Base-by-base conservation (phyloP, 2,329 filamentous ascomycete genomes). In the Alternaria triticimaculans region DNA sequence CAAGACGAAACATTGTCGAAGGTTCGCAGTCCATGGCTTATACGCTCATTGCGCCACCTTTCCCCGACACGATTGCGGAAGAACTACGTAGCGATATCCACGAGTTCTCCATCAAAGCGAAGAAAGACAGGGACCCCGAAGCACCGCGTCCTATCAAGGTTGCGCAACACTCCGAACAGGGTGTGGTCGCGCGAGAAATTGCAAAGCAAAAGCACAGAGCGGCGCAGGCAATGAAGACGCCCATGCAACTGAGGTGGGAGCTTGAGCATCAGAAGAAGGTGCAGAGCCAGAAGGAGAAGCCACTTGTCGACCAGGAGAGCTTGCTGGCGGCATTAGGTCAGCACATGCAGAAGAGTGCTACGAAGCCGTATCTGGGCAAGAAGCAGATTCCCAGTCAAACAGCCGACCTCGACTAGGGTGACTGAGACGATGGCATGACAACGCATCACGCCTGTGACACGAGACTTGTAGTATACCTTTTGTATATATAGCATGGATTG, bases 61-160 rank as follows among this genome's bases (percentile, higher is more conserved):
- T 97, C 86, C 94, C 95, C 6, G 81, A 85, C 28, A 82, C 81
- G n/a, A 87, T 97, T 41, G 86, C 97, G 69, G 90, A 97, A 78
- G 95, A 98, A 84, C 85, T 98, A 18, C 66, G 90, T 71, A 88
- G 87, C 73, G 96, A 94, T 88, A 67, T 72, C 30, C 62, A 63
- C 46, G 63, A 71, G 75, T 93, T 90, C 57, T 86, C 92, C 51
- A 93, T 97, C 82, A 91, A 94, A 58, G 77, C 79, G 60, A 78
- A 80, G 56, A 79, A 80, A 65, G 78, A 78, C 53, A 78, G 79
- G 64, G 78, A 78, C 58, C 73, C 73, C 54, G 75, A 80, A 62
- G 75, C 55, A 50, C 63, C 65, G n/a, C 65, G 54, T 48, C 57
- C 49, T 48, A 64, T 33, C 23, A 64, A 63, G 60, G 50, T 58